phyloP scores from a whole-genome alignment of 73 alveolate species.

The Paramecium caudatum region DNA sequence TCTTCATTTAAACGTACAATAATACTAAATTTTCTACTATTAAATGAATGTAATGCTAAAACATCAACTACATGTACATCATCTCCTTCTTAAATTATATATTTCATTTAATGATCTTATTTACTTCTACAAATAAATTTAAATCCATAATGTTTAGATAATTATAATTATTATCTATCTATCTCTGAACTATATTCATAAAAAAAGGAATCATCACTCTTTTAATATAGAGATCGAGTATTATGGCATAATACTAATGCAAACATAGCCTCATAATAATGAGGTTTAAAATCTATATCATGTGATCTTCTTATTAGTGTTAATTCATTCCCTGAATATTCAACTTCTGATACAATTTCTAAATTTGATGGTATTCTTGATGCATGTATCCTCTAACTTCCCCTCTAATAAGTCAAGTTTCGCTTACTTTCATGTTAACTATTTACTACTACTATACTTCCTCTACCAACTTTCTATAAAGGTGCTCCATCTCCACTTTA shows the following conservation, averaged over 20 bases:
- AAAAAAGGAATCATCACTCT: slow-evolving; percentile 3
- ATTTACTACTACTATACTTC: not conserved
- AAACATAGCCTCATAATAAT: slow-evolving; percentile 41
- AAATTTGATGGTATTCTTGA: slow-evolving; percentile 37
- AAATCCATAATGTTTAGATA: slow-evolving; percentile 8
- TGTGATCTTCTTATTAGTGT: not conserved
- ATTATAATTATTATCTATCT: slow-evolving; percentile 21
- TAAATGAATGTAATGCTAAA: slow-evolving; percentile 44
- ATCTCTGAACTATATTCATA: slow-evolving; percentile 52
- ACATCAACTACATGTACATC: not conserved
- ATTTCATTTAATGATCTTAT: slow-evolving; percentile 24
- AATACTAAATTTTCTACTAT: slow-evolving; percentile 37
- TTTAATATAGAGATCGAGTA: slow-evolving; percentile 42
- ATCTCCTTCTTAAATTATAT: slow-evolving; percentile 40
- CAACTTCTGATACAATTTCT: slow-evolving; percentile 56
- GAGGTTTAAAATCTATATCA: slow-evolving; percentile 33
- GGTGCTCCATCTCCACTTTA: slow-evolving; percentile 39
- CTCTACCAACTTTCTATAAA: not conserved
- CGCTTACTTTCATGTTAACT: slow-evolving; percentile 33
- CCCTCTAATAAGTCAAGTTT: not conserved
- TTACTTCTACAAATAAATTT: slow-evolving; percentile 17
- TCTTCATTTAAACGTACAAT: not conserved
- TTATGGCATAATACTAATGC: slow-evolving; percentile 40
- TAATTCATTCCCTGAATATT: not conserved
- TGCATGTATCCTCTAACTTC: slow-evolving; percentile 13